Percentiles rank a stretch among this genome's conserved stretches.
These are phyloP conservation scores for Mrakia frigida DNA, from an alignment of 768 basidiomycete genomes.

Conservation along the genomic window DNA sequence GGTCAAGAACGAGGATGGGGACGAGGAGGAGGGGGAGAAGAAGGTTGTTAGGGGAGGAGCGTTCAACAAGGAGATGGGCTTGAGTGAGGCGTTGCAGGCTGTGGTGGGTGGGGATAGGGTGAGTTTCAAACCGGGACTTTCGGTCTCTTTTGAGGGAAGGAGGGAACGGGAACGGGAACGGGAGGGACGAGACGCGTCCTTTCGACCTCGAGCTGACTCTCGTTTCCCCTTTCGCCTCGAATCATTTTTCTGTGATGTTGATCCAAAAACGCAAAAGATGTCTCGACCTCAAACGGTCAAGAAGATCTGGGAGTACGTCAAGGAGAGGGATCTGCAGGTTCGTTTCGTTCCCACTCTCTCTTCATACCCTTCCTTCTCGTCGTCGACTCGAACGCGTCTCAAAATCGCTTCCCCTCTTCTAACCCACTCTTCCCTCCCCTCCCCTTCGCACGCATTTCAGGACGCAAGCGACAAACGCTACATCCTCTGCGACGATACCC, in stretches of 20 bases:
- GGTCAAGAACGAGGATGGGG: conserved; percentile 42
- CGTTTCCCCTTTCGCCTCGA: neutral
- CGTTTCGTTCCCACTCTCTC: neutral
- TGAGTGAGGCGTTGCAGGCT: conserved; percentile 42
- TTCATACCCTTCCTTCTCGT: neutral
- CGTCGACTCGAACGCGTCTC: neutral
- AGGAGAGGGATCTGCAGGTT: conserved; percentile 20
- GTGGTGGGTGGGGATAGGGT: conserved; percentile 50
- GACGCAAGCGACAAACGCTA: conserved; percentile 77
- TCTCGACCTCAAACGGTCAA: conserved; percentile 23
- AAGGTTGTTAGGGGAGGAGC: conserved; percentile 33
- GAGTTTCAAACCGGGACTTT: conserved; percentile 54
- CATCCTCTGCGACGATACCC: conserved; percentile 70
- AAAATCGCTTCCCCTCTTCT: too few relatives aligned
- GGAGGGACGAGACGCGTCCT: too few relatives aligned
- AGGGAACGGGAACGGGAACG: conserved; percentile 72
- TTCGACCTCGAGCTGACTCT: neutral
- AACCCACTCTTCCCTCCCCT: too few relatives aligned
- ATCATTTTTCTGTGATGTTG: neutral
- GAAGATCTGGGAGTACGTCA: conserved; percentile 27
- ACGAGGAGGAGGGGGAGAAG: conserved; percentile 9
- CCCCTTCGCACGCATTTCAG: too few relatives aligned
- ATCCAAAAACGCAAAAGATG: too few relatives aligned
- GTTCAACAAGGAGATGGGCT: conserved; percentile 51
- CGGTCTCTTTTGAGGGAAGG: conserved; percentile 68